Percentiles rank a stretch among this genome's conserved stretches.
These are phyloP conservation scores for Clonostachys byssicola DNA, from an alignment of 2,329 filamentous ascomycete species.

Conservation along the genomic window DNA sequence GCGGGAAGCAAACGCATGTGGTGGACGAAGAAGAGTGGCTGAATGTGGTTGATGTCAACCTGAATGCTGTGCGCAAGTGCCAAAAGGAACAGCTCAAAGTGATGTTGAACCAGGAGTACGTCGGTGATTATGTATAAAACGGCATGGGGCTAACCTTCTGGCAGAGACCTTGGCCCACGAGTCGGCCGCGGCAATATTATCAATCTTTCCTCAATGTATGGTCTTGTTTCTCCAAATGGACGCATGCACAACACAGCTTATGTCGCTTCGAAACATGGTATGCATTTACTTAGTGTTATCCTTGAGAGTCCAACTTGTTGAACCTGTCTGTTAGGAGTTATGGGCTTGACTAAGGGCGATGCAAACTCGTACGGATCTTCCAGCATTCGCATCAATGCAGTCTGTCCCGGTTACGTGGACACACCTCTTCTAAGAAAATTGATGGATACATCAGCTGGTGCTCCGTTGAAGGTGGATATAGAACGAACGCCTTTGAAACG, in stretches of 20 bases:
- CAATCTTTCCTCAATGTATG: constrained; percentile 49
- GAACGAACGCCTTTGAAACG: not conserved
- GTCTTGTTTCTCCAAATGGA: constrained; percentile 32
- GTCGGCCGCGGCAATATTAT: constrained; percentile 45
- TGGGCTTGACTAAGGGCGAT: constrained; percentile 3
- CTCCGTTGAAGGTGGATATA: not conserved
- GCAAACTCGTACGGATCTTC: constrained; percentile 2
- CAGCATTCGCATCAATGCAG: constrained; percentile 3
- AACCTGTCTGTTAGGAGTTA: constrained; percentile 1
- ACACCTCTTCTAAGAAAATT: constrained; percentile 1
- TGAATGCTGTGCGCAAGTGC: constrained; percentile 53
- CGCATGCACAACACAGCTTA: constrained; percentile 39
- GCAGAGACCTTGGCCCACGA: constrained; percentile 26
- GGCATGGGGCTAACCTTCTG: not conserved
- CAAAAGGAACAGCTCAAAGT: constrained; percentile 45
- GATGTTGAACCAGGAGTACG: constrained; percentile 46
- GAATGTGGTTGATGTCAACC: constrained; percentile 44
- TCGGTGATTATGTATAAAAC: not conserved
- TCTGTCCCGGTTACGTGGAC: constrained; percentile 2
- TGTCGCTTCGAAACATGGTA: constrained; percentile 45
- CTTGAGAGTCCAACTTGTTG: no score
- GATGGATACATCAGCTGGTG: not conserved
- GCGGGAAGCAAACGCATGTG: constrained; percentile 35
- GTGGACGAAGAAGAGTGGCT: constrained; percentile 41
- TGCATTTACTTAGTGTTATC: not conserved